Evolutionary conservation across 192 early-diverging fungal genomes (phyloP).

Genomic region (Podila minutissima): DNA sequence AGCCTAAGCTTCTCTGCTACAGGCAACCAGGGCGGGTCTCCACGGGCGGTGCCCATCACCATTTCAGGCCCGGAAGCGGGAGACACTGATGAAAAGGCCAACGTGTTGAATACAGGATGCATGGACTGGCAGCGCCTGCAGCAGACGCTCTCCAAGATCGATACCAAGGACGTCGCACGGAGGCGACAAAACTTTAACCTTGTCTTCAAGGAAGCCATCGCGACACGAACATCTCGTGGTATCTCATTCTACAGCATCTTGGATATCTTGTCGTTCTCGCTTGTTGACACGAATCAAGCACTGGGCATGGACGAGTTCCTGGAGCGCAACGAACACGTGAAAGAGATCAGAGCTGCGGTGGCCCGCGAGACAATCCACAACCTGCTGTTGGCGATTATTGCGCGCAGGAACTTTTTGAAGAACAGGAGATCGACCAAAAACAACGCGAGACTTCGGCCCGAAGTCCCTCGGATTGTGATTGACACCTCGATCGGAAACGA

Average conservation of each 20-base stretch:
- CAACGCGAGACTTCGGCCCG: slow-evolving; percentile 37
- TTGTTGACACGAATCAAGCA: slow-evolving; percentile 37
- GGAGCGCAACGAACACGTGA: slow-evolving; percentile 36
- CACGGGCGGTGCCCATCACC: slow-evolving; percentile 37
- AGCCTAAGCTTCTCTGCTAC: slow-evolving; percentile 23
- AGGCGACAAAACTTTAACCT: slow-evolving; percentile 36
- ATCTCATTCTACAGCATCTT: slow-evolving; percentile 40
- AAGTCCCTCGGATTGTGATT: slow-evolving; percentile 48
- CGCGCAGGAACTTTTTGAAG: slow-evolving; percentile 41
- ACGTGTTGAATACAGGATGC: not conserved
- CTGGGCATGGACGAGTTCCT: slow-evolving; percentile 45
- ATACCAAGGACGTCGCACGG: slow-evolving; percentile 16
- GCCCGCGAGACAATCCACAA: slow-evolving; percentile 48
- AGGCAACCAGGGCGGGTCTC: slow-evolving; percentile 22
- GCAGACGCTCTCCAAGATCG: slow-evolving; percentile 25
- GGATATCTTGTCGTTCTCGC: slow-evolving; percentile 40
- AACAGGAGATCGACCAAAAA: slow-evolving; percentile 25
- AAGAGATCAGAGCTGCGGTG: slow-evolving; percentile 35
- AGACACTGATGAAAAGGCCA: not conserved
- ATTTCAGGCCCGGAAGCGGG: slow-evolving; percentile 11
- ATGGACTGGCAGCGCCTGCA: slow-evolving; percentile 32
- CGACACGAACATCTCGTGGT: slow-evolving; percentile 22
- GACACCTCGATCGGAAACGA: slow-evolving; percentile 41
- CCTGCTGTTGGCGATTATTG: slow-evolving; percentile 36
- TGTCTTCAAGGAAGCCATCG: slow-evolving; percentile 36